A percentile compares a stretch with the other conserved stretches of the same genome.
Evolutionary conservation across 2,329 filamentous ascomycete species (phyloP).

Genomic region (Venturia effusa): DNA sequence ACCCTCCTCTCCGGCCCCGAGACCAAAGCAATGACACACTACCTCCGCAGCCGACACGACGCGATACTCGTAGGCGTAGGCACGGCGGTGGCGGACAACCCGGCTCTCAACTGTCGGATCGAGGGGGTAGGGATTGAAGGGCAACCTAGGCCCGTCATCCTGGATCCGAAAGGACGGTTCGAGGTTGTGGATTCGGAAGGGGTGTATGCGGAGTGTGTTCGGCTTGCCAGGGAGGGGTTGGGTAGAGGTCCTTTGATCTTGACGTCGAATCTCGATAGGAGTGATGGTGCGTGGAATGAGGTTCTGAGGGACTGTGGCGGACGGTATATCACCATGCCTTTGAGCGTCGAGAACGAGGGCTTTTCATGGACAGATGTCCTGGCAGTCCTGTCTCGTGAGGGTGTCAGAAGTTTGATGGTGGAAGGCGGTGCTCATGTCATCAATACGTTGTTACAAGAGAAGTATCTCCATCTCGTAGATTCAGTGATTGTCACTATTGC

Average conservation of each 20-base stretch:
- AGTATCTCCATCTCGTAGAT: slow-evolving; percentile 49
- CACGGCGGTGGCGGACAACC: slow-evolving; percentile 76
- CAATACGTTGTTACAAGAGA: slow-evolving; percentile 59
- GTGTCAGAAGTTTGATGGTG: slow-evolving; percentile 70
- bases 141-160: slow-evolving; percentile 71
- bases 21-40: slow-evolving; percentile 90
- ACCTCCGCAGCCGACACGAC: slow-evolving; percentile 69
- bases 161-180: slow-evolving; percentile 75
- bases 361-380: slow-evolving; percentile 51
- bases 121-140: slow-evolving; percentile 42
- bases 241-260: slow-evolving; percentile 69
- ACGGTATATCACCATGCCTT: slow-evolving; percentile 7
- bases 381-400: slow-evolving; percentile 42
- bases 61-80: slow-evolving; percentile 78
- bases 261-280: slow-evolving; percentile 22
- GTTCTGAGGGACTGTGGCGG: neutral
- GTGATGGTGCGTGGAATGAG: slow-evolving; percentile 15
- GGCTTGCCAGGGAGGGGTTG: slow-evolving; percentile 49
- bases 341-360: neutral
- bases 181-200: slow-evolving; percentile 32
- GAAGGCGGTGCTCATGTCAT: slow-evolving; percentile 74
- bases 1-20: slow-evolving; percentile 73
- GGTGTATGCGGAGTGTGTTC: slow-evolving; percentile 44
- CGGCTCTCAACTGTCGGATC: slow-evolving; percentile 72
- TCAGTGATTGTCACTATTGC: slow-evolving; percentile 76